Percentiles rank a stretch among this genome's conserved stretches.
phyloP scores from a whole-genome alignment of 805 yeast genomes.

The Metschnikowia santaceciliae region DNA sequence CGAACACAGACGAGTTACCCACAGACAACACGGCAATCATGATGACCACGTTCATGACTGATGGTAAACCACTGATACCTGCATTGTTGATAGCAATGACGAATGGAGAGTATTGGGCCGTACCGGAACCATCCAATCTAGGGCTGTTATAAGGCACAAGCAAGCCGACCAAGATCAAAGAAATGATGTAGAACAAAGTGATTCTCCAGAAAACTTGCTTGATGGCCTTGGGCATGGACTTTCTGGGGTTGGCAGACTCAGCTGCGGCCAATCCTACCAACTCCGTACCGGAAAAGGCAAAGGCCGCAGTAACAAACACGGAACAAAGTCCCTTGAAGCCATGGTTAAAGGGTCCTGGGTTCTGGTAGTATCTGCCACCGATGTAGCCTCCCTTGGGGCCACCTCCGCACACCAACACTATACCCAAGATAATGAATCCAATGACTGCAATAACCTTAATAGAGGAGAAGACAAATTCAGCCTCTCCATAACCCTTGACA shows the following conservation, averaged over 20 bases:
- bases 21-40: constrained; percentile 41
- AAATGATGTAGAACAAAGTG: constrained; percentile 36
- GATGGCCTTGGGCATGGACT: constrained; percentile 39
- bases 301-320: constrained; percentile 39
- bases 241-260: constrained; percentile 35
- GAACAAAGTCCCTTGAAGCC: constrained; percentile 38
- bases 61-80: constrained; percentile 39
- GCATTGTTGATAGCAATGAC: constrained; percentile 41
- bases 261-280: constrained; percentile 38
- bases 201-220: constrained; percentile 43
- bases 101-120: constrained; percentile 36
- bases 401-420: constrained; percentile 52
- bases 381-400: constrained; percentile 33
- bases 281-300: constrained; percentile 42
- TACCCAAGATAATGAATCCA: constrained; percentile 56
- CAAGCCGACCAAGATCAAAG: constrained; percentile 38
- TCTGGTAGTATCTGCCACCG: constrained; percentile 36
- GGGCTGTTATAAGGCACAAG: constrained; percentile 34
- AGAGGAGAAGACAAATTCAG: constrained; percentile 61
- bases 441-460: constrained; percentile 59
- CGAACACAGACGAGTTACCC: constrained; percentile 71
- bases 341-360: constrained; percentile 35
- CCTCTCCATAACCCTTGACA: constrained; percentile 42
- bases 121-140: constrained; percentile 23
- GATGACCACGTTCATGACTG: constrained; percentile 40